Percentiles rank a stretch among this genome's conserved stretches.
These are phyloP conservation scores for Globisporangium ultimum DNA, from an alignment of 352 stramenopile species.

Conservation along the genomic window DNA sequence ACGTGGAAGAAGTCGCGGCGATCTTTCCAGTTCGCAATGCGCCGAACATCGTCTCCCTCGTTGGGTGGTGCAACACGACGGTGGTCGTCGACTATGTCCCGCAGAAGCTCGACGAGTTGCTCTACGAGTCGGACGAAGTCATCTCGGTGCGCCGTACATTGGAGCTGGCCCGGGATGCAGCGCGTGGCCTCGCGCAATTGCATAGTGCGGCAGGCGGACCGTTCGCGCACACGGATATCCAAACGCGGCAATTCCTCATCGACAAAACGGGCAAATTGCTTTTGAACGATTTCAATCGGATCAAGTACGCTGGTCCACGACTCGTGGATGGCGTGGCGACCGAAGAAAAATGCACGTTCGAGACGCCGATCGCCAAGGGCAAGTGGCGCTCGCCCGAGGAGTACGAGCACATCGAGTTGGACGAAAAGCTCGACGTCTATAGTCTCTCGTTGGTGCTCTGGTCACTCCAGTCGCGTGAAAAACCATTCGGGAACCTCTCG, in stretches of 20 bases:
- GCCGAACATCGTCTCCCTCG: conserved; percentile 64
- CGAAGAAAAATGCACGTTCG: conserved; percentile 53
- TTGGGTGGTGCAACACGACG: conserved; percentile 76
- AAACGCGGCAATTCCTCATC: conserved; percentile 79
- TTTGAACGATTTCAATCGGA: conserved; percentile 83
- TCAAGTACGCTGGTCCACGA: conserved; percentile 61
- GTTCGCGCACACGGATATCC: conserved; percentile 78
- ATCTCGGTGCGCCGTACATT: conserved; percentile 47
- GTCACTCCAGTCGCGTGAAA: conserved; percentile 43
- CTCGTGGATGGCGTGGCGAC: conserved; percentile 29
- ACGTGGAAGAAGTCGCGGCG: conserved; percentile 65
- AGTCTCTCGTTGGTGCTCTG: conserved; percentile 70
- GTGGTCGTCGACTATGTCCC: conserved; percentile 77
- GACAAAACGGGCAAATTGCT: conserved; percentile 44
- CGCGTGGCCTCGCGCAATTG: conserved; percentile 57
- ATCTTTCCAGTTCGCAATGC: conserved; percentile 70
- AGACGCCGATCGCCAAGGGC: conserved; percentile 63
- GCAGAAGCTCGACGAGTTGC: conserved; percentile 49
- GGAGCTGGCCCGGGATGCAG: conserved; percentile 47
- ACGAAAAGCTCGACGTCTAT: conserved; percentile 71
- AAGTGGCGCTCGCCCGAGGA: conserved; percentile 81
- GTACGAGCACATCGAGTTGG: conserved; percentile 37
- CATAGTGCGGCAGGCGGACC: conserved; percentile 60
- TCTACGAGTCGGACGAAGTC: conserved; percentile 43
- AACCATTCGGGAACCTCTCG: conserved; percentile 39